Base-by-base conservation (phyloP, 225 moss, liverwort and hornwort species). In the Physcomitrellopsis africana region DNA sequence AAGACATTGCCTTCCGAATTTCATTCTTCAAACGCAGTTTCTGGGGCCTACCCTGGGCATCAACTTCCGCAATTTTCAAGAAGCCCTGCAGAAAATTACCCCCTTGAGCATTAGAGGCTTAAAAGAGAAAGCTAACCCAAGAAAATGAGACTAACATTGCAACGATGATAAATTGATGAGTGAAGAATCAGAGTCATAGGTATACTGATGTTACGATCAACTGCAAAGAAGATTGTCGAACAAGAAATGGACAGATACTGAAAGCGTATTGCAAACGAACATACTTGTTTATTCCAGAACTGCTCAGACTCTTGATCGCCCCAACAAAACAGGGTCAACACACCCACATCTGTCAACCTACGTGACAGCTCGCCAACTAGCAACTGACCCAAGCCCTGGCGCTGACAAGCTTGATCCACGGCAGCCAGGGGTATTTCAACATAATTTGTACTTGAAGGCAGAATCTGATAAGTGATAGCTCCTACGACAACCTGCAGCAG, bases 381-480 rank as follows among this genome's bases (percentile, higher is more conserved):
- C 27, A 69, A 56, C 3, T 82, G 47, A 15, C 94, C 96, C 17
- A 89, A 83, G 44, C 96, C 92, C 96, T 92, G 86, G 48, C 89
- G 85, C 75, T 92, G 96, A 64, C 75, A 81, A 26, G 78, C 49
- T 71, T 83, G 87, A 47, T 86, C 82, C 73, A 96, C 77, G 60
- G 94, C 96, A 60, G 91, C 91, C 32, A 96, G 73, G 15, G 92
- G 94, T 20, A 96, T 77, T 76, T 96, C 94, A 59, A 92, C 92
- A 65, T 83, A 90, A 80, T 92, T 89, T 1, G 92, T 86, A 64
- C 92, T 89, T 3, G 92, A 83, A 15, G 96, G 92, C 70, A 96
- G 85, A 62, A 96, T 88, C 68, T 96, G 96, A 58, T 84, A 96
- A 7, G 94, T 92, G 17, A 88, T 81, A 9, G 94, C 94, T 10